These are phyloP conservation scores for Gymnopilus dilepis DNA, from an alignment of 768 basidiomycete species.

Conservation along the genomic window DNA sequence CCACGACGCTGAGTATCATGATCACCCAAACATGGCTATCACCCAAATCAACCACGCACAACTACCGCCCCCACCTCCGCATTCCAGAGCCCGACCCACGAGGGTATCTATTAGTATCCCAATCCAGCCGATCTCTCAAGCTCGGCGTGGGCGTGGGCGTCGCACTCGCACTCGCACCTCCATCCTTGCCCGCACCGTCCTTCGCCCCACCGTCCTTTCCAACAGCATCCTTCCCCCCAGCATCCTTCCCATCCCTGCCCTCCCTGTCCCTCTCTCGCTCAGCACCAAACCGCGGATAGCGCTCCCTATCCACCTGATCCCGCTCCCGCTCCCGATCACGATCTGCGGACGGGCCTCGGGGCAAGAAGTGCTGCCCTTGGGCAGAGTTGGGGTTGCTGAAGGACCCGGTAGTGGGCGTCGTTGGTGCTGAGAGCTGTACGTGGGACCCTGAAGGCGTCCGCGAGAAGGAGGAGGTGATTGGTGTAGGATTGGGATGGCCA, in stretches of 20 bases:
- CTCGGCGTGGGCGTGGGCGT: too few relatives aligned
- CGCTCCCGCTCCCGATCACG: constrained; percentile 57
- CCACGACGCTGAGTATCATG: too few relatives aligned
- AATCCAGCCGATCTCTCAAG: neutral
- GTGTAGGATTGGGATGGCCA: neutral
- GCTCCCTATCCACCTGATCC: constrained; percentile 36
- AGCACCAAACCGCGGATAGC: constrained; percentile 4
- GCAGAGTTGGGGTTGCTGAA: neutral
- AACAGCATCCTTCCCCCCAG: neutral
- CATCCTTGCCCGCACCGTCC: neutral
- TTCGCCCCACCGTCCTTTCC: neutral
- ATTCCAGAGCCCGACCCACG: neutral
- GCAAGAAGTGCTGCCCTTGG: constrained; percentile 38
- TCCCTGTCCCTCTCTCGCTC: neutral
- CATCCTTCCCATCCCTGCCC: neutral
- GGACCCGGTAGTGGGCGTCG: neutral
- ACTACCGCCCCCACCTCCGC: neutral
- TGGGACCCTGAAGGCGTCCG: neutral
- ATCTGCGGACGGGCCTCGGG: constrained; percentile 58
- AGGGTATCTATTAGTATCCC: neutral
- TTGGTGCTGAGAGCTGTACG: neutral
- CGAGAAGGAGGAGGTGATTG: neutral
- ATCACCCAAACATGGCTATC: too few relatives aligned
- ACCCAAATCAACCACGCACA: neutral
- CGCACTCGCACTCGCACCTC: neutral